Base-by-base conservation (phyloP, 2,329 filamentous ascomycete genomes). In the Alternaria burnsii region DNA sequence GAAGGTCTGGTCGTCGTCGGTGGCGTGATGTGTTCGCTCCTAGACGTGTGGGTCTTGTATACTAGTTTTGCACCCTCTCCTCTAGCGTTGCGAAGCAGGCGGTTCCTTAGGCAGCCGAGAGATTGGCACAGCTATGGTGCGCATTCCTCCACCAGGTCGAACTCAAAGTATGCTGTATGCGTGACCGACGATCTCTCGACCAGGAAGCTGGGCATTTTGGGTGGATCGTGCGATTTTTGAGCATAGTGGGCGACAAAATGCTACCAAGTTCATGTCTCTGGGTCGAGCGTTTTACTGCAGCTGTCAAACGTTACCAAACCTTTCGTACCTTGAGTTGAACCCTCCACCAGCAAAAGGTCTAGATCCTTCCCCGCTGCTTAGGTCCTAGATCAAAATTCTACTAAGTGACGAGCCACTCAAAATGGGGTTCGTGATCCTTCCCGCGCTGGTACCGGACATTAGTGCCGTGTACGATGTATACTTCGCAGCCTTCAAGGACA, bases 391-490 rank as follows among this genome's bases (percentile, higher is more conserved):
- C 12, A 5, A 28, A 20, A 20, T 14, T 10, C 5, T 8, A 26
- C 20, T 50, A n/a, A 14, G 28, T 4, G 14, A 48, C 30, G 20
- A 57, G 32, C 24, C 12, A 18, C 16, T 46, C 32, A 55, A 34
- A 18, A 74, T 74, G 69, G 68, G 66, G 16, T 80, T 80, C 57
- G 75, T 78, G 26, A 76, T 84, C n/a, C 70, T 81, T 22, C 82
- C 82, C 22, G 81, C 82, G 14, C 71, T 83, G 34, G 79, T 83
- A 56, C 78, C 80, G 6, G 82, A 84, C 65, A 83, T 84, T 68
- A 75, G 76, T 30, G 73, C 72, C 34, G 76, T 84, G 34, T 84
- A 84, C 73, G 78, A 83, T 58, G 73, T 79, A 51, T 84, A 84
- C 72, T 84, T 84, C 61, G 69, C 73, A 20, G 80, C 82, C 41